These are phyloP conservation scores for Paramyrothecium roridum DNA, from an alignment of 2,329 filamentous ascomycete genomes.

Conservation along the genomic window DNA sequence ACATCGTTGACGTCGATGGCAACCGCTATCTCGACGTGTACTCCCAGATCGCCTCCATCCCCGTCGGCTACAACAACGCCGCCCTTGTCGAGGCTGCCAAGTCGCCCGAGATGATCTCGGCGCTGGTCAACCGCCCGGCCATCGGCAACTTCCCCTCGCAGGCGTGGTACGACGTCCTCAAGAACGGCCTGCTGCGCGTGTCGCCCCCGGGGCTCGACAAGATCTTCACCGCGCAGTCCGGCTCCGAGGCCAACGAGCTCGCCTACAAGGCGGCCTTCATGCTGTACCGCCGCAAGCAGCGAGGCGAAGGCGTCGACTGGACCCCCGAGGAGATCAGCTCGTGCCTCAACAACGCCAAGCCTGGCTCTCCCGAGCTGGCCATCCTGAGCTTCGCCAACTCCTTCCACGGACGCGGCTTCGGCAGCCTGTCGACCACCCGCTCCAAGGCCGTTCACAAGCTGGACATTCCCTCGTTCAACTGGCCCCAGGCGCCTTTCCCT, in stretches of 20 bases:
- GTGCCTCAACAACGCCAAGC: constrained; percentile 68
- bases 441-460: constrained; percentile 84
- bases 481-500: constrained; percentile 83
- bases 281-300: constrained; percentile 70
- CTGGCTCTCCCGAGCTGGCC: constrained; percentile 70
- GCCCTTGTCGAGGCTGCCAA: constrained; percentile 61
- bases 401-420: constrained; percentile 81
- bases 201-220: constrained; percentile 74
- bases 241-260: constrained; percentile 80
- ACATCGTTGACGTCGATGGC: constrained; percentile 48
- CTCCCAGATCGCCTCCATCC: constrained; percentile 81
- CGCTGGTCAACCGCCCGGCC: constrained; percentile 75
- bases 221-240: constrained; percentile 77
- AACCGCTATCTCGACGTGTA: constrained; percentile 52
- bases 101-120: constrained; percentile 68
- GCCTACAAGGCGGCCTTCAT: constrained; percentile 87
- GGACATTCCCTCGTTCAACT: constrained; percentile 85
- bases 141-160: constrained; percentile 77
- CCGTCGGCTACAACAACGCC: constrained; percentile 79
- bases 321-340: constrained; percentile 64
- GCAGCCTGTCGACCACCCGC: constrained; percentile 73
- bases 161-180: constrained; percentile 70
- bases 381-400: constrained; percentile 76
- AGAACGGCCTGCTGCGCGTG: constrained; percentile 67
- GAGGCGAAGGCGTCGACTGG: constrained; percentile 68